Evolutionary conservation across 306 rosid genomes (phyloP), one percentile per base, ranked within the genome.

Genomic region (Rubus parviflorus): DNA sequence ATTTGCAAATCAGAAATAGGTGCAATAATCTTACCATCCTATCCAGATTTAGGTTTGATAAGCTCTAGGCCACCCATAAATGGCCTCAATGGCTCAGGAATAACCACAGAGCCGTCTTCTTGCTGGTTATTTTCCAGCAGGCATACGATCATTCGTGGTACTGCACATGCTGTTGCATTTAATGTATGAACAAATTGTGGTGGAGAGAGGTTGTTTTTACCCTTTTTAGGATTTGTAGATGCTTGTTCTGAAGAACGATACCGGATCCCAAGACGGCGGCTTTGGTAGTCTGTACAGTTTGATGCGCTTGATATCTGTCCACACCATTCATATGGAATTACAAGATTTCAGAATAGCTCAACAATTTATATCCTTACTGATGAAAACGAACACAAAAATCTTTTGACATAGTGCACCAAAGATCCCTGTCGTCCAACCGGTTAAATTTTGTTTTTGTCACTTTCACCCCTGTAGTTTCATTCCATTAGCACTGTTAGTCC

Each of bases 131-230:
- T 91, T 82, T 93, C 98, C 20, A 94, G 93, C 76, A 92, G 77
- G 72, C 98, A 90, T 47, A 94, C 75, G 63, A 94, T 89, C 98
- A 94, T 92, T 63, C 95, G 86, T 0, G 97, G 97, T 40, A 90
- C 90, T 3, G 97, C 98, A 86, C 98, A 92, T 13, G 98, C 98
- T 16, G 98, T 94, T 42, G 98, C 98, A 70, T 94, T 94, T 75
- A 94, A 80, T 1, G 98, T 94, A 85, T 94, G 98, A 62, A 90
- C 97, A 83, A 90, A 94, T 65, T 84, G 86, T 8, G 97, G 90
- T 8, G 95, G 91, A 75, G 90, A 84, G 25, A 86, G 87, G 68
- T 81, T 94, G 72, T 90, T 85, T 82, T 88, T 90, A 19, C 89
- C 84, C 79, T 83, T 94, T 82, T 92, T 94, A 19, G 85, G 73